Evolutionary conservation across 2,329 filamentous ascomycete genomes (phyloP), one percentile per base, ranked within the genome.

Genomic region (Xylariales sp.): DNA sequence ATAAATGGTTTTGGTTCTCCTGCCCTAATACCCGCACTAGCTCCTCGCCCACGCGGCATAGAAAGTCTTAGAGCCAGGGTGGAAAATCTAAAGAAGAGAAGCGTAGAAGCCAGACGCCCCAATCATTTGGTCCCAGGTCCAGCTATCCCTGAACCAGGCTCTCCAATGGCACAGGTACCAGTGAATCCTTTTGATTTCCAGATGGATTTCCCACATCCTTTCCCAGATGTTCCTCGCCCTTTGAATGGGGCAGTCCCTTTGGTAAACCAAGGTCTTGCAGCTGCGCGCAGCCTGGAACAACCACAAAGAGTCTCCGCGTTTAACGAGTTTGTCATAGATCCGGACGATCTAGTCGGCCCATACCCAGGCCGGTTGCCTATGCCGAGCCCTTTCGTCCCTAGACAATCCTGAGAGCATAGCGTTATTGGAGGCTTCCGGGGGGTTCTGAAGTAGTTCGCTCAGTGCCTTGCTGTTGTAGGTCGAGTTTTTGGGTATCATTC

Each of bases 11-110:
- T 32, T 14, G 39, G 8, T 32, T 3, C 28, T 45, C 46, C 36
- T n/a, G 30, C 50, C 43, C 34, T 18, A 14, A 43, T 34, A 3
- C 56, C 32, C n/a, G 10, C 49, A 10, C 56, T 50, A 28, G 45
- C 18, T 7, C 41, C 53, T 30, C 41, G 53, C 12, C 56, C 18
- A 46, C 23, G 50, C 4, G 56, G 48, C 7, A 23, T 66, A 1
- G 58, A 45, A 12, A 50, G 5, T n/a, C 3, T 69, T n/a, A 36
- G 55, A 9, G 54, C 34, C 10, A 66, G 52, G 43, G n/a, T 69
- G 16, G 62, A 66, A 46, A 45, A 30, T 36, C 14, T 65, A 3
- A 65, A 49, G 18, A 53, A 45, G 41, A 65, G 6, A 43, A 49
- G 39, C 56, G 12, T 23, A 5, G 61, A 64, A 14, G 18, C 30